These are phyloP conservation scores for Hyaloscypha hepaticicola DNA, from an alignment of 495 filamentous ascomycete species.

Conservation along the genomic window DNA sequence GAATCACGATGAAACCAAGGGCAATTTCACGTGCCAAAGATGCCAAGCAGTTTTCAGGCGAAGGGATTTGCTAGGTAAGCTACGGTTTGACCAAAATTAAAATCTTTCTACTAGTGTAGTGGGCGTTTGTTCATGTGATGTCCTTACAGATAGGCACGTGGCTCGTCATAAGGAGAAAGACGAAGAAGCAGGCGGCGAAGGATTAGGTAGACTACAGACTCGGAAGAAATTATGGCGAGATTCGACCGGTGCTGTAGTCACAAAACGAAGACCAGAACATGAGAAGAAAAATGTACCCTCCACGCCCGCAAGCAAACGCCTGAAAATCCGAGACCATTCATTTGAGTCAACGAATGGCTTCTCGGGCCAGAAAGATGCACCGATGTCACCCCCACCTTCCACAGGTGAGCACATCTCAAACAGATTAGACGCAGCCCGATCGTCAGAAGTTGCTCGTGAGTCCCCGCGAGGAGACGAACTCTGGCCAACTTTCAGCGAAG, in stretches of 20 bases:
- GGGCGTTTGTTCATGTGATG: not conserved
- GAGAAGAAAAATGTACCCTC: slow-evolving; percentile 16
- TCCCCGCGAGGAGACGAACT: not conserved
- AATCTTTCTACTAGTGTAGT: not conserved
- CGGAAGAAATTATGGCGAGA: slow-evolving; percentile 58
- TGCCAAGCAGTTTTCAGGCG: slow-evolving; percentile 56
- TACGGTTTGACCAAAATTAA: not conserved
- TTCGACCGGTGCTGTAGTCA: slow-evolving; percentile 52
- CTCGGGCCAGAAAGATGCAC: not conserved
- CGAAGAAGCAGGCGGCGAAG: slow-evolving; percentile 56
- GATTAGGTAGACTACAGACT: slow-evolving; percentile 54
- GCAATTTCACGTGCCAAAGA: slow-evolving; percentile 44
- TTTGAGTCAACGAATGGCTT: not conserved
- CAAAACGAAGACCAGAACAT: slow-evolving; percentile 35
- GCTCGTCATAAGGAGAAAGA: slow-evolving; percentile 57
- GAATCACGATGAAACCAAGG: slow-evolving; percentile 51
- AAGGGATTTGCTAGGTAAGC: slow-evolving; percentile 51
- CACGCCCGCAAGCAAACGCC: not conserved
- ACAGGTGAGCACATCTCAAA: slow-evolving; percentile 2
- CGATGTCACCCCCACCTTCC: slow-evolving; percentile 12
- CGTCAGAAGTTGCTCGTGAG: not conserved
- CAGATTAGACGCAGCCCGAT: not conserved
- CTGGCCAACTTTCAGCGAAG: slow-evolving; percentile 2
- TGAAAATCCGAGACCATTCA: not conserved
- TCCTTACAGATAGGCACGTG: slow-evolving; percentile 55